Percentiles rank a stretch among this genome's conserved stretches.
phyloP scores from a whole-genome alignment of 73 alveolate genomes.

The Effrenium voratum region DNA sequence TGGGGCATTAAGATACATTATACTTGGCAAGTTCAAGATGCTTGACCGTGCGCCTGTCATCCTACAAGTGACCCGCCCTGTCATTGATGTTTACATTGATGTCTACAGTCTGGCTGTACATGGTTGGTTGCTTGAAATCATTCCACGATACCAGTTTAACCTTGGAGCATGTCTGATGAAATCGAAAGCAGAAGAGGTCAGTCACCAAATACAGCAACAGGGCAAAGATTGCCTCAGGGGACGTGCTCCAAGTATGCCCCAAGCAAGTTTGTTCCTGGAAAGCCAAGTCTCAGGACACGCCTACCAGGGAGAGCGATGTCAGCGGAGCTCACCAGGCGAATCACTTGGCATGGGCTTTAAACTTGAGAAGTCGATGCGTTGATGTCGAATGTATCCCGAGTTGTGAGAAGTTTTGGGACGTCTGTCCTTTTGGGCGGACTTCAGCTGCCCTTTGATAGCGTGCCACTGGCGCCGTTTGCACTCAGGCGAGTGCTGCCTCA shows the following conservation, averaged over 20 bases:
- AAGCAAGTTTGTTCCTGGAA: not conserved
- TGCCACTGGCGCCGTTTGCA: not conserved
- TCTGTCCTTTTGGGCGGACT: not conserved
- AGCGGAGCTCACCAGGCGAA: too few species aligned
- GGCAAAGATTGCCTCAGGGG: not conserved
- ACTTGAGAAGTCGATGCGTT: not conserved
- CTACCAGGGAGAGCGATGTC: conserved; percentile 19
- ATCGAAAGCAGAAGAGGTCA: too few species aligned
- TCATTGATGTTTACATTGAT: too few species aligned
- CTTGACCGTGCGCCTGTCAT: too few species aligned
- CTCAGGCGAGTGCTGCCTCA: conserved; percentile 30
- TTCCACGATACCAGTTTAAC: too few species aligned
- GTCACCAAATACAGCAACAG: too few species aligned
- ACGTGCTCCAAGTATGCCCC: not conserved
- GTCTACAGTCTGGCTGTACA: too few species aligned
- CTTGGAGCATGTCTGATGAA: too few species aligned
- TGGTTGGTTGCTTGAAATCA: too few species aligned
- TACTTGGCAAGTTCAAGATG: too few species aligned
- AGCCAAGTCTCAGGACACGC: conserved; percentile 28
- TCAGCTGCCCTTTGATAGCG: not conserved
- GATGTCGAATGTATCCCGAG: not conserved
- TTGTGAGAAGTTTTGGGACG: not conserved
- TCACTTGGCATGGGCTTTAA: not conserved
- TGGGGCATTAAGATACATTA: too few species aligned
- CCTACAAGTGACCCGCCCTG: too few species aligned